Conservation (phyloP, 2,329 filamentous ascomycete genomes). For the Cladobotryum protrusum region DNA sequence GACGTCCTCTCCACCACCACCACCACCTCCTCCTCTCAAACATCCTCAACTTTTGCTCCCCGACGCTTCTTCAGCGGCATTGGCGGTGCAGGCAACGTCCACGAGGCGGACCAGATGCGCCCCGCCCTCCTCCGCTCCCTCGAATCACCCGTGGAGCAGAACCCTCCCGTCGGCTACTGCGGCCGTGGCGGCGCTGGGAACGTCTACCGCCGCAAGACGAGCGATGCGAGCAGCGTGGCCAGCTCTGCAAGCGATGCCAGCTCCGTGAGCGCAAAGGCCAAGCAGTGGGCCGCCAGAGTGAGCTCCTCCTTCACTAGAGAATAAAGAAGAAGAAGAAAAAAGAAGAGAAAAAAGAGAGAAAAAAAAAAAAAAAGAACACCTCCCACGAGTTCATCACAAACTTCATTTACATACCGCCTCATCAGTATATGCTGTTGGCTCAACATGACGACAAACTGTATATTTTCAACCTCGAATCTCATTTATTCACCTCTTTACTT, state of each 20-base stretch:
- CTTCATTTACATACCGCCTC: not conserved
- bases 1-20: slow-evolving; percentile 31
- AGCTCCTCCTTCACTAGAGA: slow-evolving; percentile 28
- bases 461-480: too few relatives aligned
- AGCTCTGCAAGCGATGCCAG: slow-evolving; percentile 34
- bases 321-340: slow-evolving; percentile 8
- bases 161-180: slow-evolving; percentile 49
- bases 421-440: not conserved
- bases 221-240: slow-evolving; percentile 24
- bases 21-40: slow-evolving; percentile 36
- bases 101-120: slow-evolving; percentile 32
- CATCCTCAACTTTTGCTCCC: slow-evolving; percentile 29
- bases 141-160: slow-evolving; percentile 36
- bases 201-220: slow-evolving; percentile 50
- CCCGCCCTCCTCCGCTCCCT: slow-evolving; percentile 33
- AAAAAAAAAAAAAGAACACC: not conserved
- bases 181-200: slow-evolving; percentile 62
- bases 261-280: slow-evolving; percentile 26
- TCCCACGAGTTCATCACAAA: not conserved
- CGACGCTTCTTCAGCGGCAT: slow-evolving; percentile 59
- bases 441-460: not conserved
- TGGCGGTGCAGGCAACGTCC: slow-evolving; percentile 60
- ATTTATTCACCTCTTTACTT: too few relatives aligned
- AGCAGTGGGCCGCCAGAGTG: slow-evolving; percentile 28
- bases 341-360: not conserved